Base-by-base conservation (phyloP, 805 yeast species). In the Starmerella riodocensis region DNA sequence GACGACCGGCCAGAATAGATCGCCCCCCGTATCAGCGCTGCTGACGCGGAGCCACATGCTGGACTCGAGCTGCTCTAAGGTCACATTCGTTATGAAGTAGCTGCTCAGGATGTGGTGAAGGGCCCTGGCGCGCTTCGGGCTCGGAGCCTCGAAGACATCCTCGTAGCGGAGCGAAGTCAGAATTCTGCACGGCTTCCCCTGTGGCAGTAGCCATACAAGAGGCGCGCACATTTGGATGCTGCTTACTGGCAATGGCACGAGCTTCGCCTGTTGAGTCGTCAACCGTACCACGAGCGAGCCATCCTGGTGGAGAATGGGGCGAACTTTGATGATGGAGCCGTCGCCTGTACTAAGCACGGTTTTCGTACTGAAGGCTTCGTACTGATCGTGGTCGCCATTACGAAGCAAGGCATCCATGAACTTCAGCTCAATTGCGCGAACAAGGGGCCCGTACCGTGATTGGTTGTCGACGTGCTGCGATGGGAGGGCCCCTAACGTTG, bases 141-240 rank as follows among this genome's bases (percentile, higher is more conserved):
- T 42, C 6, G 53, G 47, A 7, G 50, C 41, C 13, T 39, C 43
- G 14, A 42, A 37, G 6, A 41, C 37, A n/a, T 41, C 46, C 17
- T 41, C 43, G 25, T 37, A 24, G 17, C 21, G 36, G 25, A 36
- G 29, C n/a, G 46, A 31, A 17, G 38, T 21, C 16, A 43, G 33
- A 3, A 43, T 29, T 4, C 41, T 32, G 18, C 42, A 16, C 25
- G 49, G 51, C 42, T 39, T 38, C 31, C 55, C 55, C 4, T 36
- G 42, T 2, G 55, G 55, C 6, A 51, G 40, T n/a, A 52, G 37
- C 49, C 50, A 50, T 14, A 50, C 51, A 14, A 39, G 27, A 6
- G 41, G 26, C 1, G 48, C 35, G 13, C 29, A 32, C 20, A 42
- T 25, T 14, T 40, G 35, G n/a, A 43, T 34, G 17, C 41, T 39